These are phyloP conservation scores for Lachnellula arida DNA, from an alignment of 2,329 filamentous ascomycete genomes.

Conservation along the genomic window DNA sequence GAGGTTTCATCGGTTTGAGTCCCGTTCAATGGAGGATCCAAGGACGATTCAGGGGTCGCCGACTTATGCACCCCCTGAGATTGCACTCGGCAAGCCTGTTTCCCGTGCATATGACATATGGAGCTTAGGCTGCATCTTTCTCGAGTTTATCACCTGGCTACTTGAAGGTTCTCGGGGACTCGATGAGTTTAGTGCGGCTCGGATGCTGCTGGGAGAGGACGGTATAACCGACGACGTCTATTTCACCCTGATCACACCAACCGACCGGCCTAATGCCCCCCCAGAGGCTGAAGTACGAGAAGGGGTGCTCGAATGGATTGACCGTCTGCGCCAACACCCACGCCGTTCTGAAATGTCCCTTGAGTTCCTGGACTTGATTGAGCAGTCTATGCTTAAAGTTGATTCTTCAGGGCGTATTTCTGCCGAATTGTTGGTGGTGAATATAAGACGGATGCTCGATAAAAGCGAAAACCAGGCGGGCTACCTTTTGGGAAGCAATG, in stretches of 20 bases:
- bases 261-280: neutral
- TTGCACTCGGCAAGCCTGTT: constrained; percentile 15
- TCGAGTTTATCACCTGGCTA: constrained; percentile 29
- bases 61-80: constrained; percentile 37
- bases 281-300: neutral
- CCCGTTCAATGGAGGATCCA: constrained; percentile 3
- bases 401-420: neutral
- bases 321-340: neutral
- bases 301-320: neutral
- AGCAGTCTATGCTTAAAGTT: neutral
- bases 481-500: neutral
- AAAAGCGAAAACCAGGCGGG: neutral
- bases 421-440: neutral
- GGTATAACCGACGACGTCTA: neutral
- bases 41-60: constrained; percentile 7
- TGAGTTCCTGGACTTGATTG: neutral
- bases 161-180: constrained; percentile 2
- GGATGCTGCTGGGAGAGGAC: neutral
- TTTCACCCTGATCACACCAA: neutral
- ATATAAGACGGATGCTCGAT: neutral
- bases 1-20: constrained; percentile 11
- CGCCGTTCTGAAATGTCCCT: neutral
- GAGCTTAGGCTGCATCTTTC: constrained; percentile 29
- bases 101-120: constrained; percentile 24
- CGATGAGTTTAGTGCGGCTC: neutral